Evolutionary conservation across 805 yeast genomes (phyloP), one percentile per base, ranked within the genome.

Genomic region (Ogataea siamensis): DNA sequence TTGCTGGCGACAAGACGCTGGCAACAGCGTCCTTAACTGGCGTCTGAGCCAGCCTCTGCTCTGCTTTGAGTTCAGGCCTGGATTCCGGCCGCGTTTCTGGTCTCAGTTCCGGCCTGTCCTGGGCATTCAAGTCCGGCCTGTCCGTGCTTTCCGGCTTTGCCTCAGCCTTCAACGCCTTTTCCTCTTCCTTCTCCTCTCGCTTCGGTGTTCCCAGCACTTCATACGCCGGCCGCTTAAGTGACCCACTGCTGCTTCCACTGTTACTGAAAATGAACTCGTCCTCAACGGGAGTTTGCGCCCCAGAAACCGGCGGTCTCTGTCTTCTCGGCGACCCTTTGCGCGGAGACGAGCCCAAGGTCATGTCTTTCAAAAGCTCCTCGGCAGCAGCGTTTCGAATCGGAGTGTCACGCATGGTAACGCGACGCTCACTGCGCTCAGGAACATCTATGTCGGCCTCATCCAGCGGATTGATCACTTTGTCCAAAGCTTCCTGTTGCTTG

Each of bases 331-430:
- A 56, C 2, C 37, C 35, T 31, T 34, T 57, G 27, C 65, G 40
- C 13, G 65, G 65, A 10, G 64, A 57, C 13, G 64, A 60, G 3
- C 63, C 63, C 25, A 53, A 34, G 7, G 58, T 50, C 39, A 48
- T 34, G 10, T 47, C 47, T 34, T 24, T 25, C 3, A 42, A 25
- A n/a, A 47, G 16, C 10, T 33, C 40, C n/a, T 44, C 45, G 2
- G 37, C 34, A 11, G 39, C 20, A 13, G 28, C 18, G 19, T 18
- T 19, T 22, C 31, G 23, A 3, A 24, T 21, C 7, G 52, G 43
- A 3, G 49, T 42, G 28, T 43, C 49, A 15, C 46, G 45, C 19
- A 32, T 8, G 6, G 37, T 21, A 3, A 43, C 42, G 24, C 58
- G 43, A 4, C 52, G 43, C 36, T 53, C 54, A 32, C 51, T 55